Conservation (phyloP, 106 monocot species). For the Platanthera zijinensis region DNA sequence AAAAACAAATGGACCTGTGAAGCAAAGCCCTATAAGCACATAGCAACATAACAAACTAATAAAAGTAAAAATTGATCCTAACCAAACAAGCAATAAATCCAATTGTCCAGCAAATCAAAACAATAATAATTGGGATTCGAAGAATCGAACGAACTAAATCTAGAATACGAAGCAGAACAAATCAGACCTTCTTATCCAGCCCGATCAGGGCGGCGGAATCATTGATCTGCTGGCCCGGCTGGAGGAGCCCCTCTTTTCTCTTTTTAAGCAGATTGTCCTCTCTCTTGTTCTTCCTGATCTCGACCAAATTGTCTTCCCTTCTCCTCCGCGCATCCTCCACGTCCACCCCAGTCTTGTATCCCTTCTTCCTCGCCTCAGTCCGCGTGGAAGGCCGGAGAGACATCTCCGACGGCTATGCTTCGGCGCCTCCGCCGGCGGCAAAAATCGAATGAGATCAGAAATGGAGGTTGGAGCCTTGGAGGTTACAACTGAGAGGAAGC, state of each 20-base stretch:
- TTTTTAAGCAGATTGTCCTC: constrained; percentile 39
- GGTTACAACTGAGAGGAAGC: neutral
- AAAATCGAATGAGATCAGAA: neutral
- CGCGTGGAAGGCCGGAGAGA: constrained; percentile 17
- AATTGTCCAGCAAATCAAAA: neutral
- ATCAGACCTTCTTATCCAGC: neutral
- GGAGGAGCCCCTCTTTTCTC: constrained; percentile 19
- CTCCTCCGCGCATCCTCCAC: constrained; percentile 20
- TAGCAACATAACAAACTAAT: neutral
- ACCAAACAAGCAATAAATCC: neutral
- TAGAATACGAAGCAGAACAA: neutral
- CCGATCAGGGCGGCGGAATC: neutral
- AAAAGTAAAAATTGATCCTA: neutral
- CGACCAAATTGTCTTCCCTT: constrained; percentile 35
- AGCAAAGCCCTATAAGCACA: neutral
- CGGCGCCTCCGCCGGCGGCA: neutral
- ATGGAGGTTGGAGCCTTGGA: neutral
- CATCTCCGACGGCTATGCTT: constrained; percentile 5
- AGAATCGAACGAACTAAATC: neutral
- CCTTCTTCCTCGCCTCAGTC: constrained; percentile 30
- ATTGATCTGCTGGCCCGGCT: neutral
- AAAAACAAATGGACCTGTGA: neutral
- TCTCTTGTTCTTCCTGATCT: constrained; percentile 34
- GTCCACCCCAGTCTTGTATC: constrained; percentile 37
- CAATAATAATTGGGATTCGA: neutral